Base-by-base conservation (phyloP, 108 stramenopile species). In the Skeletonema grethae region DNA sequence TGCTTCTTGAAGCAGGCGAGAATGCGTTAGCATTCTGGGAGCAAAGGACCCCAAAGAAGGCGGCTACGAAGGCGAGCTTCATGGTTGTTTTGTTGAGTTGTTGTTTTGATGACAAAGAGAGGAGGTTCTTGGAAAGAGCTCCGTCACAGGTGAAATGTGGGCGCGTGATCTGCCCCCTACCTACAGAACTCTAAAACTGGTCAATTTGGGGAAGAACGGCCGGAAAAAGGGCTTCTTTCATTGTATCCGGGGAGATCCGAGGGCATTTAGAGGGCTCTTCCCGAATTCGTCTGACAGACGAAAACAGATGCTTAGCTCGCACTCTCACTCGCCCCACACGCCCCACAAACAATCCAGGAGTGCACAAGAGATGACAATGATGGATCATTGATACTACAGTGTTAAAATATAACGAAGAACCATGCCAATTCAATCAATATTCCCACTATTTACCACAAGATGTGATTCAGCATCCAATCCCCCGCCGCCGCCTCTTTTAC, bases 1-100 rank as follows among this genome's bases (percentile, higher is more conserved):
- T 69, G 34, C 50, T 58, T 43, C 57, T 45, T 50, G 66, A 32
- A 11, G 72, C 43, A 18, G 71, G 79, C 9, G 72, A 72, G 41
- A 80, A 80, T 18, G 79, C 79, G 7, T 34, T 29, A 36, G 70
- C 70, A 45, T 65, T 67, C 61, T 58, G 66, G 61, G 71, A 61
- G 22, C 63, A 34, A 28, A 72, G 46, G 38, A 38, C 70, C 31
- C 56, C 57, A 32, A 45, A 43, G 34, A 79, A 61, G 58, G 66
- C 61, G 39, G 53, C 61, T 61, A 71, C 41, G 61, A 71, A 24
- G 36, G 66, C 58, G 50, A 65, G n/a, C 61, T 53, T 70, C 76
- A 77, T 77, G 36, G 55, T 76, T 56, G 71, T 45, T 48, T 16
- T 22, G 35, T 10, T 7, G 36, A 62, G 38, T n/a, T 31, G 38